These are phyloP conservation scores for Oryza brachyantha DNA, from an alignment of 176 grass and related monocot genomes.

Conservation along the genomic window DNA sequence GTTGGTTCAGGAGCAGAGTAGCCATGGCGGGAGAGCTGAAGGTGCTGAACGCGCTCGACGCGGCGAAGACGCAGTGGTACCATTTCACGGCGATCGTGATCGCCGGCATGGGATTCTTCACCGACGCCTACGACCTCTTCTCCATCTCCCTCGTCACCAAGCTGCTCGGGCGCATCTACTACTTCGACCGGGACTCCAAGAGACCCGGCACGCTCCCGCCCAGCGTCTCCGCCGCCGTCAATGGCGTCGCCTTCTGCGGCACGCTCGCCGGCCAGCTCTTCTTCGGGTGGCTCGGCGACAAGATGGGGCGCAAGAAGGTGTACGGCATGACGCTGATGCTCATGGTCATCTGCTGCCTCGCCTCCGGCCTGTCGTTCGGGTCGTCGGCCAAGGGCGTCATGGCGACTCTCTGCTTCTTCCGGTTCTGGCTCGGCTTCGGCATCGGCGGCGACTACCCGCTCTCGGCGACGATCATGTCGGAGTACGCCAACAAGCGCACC, in stretches of 20 bases:
- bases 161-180: conserved; percentile 54
- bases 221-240: conserved; percentile 54
- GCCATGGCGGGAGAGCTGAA: not conserved
- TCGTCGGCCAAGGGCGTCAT: conserved; percentile 3
- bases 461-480: conserved; percentile 70
- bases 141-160: conserved; percentile 44
- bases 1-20: no score
- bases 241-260: conserved; percentile 72
- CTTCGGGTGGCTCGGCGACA: conserved; percentile 86
- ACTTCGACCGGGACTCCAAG: conserved; percentile 15
- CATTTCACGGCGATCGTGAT: conserved; percentile 42
- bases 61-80: conserved; percentile 35
- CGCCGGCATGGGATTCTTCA: conserved; percentile 59
- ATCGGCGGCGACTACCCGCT: conserved; percentile 93
- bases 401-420: conserved; percentile 79
- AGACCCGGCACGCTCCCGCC: conserved; percentile 37
- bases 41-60: not conserved
- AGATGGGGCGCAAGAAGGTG: conserved; percentile 50
- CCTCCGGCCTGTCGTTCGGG: not conserved
- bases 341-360: conserved; percentile 12
- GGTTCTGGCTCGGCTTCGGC: conserved; percentile 82
- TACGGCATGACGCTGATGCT: conserved; percentile 1
- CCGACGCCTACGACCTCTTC: conserved; percentile 54
- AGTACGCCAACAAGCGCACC: conserved; percentile 69
- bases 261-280: conserved; percentile 68